These are phyloP conservation scores for Ottelia alismoides DNA, from an alignment of 106 monocot species.

Conservation along the genomic window DNA sequence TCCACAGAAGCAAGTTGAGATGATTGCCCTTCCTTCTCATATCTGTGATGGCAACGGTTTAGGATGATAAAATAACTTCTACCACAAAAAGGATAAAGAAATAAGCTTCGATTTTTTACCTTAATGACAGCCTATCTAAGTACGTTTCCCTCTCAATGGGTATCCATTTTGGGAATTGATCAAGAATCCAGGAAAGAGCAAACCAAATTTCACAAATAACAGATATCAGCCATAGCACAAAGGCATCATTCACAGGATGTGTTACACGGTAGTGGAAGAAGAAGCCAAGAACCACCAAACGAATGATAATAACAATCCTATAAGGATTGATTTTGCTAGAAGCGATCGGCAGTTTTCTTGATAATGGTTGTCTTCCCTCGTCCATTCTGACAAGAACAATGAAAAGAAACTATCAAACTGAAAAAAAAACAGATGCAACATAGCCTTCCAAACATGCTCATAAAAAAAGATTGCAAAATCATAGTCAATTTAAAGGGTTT, in stretches of 20 bases:
- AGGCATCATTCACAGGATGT: conserved; percentile 61
- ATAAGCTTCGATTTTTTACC: no score
- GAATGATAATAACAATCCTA: conserved; percentile 68
- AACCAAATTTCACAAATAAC: conserved; percentile 89
- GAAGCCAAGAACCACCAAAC: conserved; percentile 62
- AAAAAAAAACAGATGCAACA: no score
- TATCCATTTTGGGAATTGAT: conserved; percentile 88
- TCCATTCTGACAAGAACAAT: conserved; percentile 49
- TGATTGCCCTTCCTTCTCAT: conserved; percentile 66
- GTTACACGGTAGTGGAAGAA: conserved; percentile 76
- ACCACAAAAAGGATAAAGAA: no score
- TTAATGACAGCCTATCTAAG: conserved; percentile 53
- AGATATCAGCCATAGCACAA: conserved; percentile 60
- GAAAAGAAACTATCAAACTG: no score
- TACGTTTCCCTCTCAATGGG: conserved; percentile 85
- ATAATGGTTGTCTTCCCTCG: conserved; percentile 78
- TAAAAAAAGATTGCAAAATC: no score
- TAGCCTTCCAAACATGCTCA: no score
- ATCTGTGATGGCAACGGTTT: no score
- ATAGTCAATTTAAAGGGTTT: no score
- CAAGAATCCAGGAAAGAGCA: conserved; percentile 77
- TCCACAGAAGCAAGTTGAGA: conserved; percentile 57
- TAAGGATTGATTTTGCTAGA: conserved; percentile 74
- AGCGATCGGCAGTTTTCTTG: conserved; percentile 62
- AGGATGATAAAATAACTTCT: no score